phyloP scores from a whole-genome alignment of 192 early-diverging fungal genomes.

The Rhizophagus sp. region DNA sequence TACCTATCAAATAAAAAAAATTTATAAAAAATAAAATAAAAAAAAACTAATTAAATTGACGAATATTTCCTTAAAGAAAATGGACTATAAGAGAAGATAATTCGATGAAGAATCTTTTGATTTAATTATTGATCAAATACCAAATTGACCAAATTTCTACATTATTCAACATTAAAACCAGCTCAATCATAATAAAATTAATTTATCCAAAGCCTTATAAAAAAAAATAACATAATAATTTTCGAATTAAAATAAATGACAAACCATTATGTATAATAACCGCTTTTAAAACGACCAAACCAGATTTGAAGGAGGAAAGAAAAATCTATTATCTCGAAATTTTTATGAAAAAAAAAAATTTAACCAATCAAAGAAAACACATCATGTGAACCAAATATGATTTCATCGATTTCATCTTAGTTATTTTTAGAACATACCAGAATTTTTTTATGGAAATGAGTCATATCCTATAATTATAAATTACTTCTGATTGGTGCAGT shows the following conservation, averaged over 20 bases:
- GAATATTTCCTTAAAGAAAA: too few species aligned
- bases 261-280: neutral
- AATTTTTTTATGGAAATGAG: too few species aligned
- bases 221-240: neutral
- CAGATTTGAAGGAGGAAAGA: neutral
- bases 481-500: neutral
- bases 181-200: too few species aligned
- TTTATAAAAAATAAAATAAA: neutral
- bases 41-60: neutral
- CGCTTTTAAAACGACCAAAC: neutral
- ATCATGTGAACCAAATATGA: too few species aligned
- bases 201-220: neutral
- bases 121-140: too few species aligned
- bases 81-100: neutral
- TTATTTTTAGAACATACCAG: too few species aligned
- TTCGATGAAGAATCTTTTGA: too few species aligned
- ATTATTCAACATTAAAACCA: too few species aligned
- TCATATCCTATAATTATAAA: neutral
- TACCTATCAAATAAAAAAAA: slow-evolving; percentile 38
- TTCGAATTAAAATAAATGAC: neutral
- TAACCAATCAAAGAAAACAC: neutral
- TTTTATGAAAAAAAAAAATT: neutral
- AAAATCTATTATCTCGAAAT: neutral
- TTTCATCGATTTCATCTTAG: neutral
- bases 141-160: too few species aligned